These are phyloP conservation scores for Metschnikowia koreensis DNA, from an alignment of 805 yeast species.

Conservation along the genomic window DNA sequence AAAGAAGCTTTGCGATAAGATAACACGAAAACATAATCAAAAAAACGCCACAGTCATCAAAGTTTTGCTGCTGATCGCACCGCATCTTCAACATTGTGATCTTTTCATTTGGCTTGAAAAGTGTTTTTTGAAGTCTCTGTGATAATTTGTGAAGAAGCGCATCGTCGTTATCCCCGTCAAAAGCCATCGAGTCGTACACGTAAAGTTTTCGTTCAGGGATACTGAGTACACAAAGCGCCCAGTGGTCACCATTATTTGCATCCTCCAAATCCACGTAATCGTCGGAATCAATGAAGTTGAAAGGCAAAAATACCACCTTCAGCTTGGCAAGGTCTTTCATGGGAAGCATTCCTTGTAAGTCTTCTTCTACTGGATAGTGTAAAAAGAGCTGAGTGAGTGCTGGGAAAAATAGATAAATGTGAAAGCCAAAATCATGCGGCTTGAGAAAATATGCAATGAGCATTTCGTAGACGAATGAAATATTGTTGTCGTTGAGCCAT, in stretches of 20 bases:
- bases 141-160: slow-evolving; percentile 26
- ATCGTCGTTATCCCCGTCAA: slow-evolving; percentile 35
- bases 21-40: slow-evolving; percentile 38
- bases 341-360: slow-evolving; percentile 34
- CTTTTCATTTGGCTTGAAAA: slow-evolving; percentile 24
- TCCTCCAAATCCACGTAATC: slow-evolving; percentile 44
- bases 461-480: slow-evolving; percentile 60
- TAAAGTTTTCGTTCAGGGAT: slow-evolving; percentile 46
- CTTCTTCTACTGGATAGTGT: slow-evolving; percentile 44
- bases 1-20: slow-evolving; percentile 29
- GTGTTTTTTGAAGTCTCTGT: slow-evolving; percentile 20
- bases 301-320: slow-evolving; percentile 60
- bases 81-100: slow-evolving; percentile 29
- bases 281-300: slow-evolving; percentile 54
- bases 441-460: slow-evolving; percentile 25
- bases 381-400: slow-evolving; percentile 62
- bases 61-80: slow-evolving; percentile 62
- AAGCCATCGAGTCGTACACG: slow-evolving; percentile 58
- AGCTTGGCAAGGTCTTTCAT: slow-evolving; percentile 30
- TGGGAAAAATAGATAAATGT: slow-evolving; percentile 47
- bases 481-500: slow-evolving; percentile 74
- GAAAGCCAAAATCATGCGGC: slow-evolving; percentile 18
- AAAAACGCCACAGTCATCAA: slow-evolving; percentile 63
- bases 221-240: slow-evolving; percentile 63
- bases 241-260: slow-evolving; percentile 70